Conservation (phyloP, 495 filamentous ascomycete species). For the Trichoderma gamsii region DNA sequence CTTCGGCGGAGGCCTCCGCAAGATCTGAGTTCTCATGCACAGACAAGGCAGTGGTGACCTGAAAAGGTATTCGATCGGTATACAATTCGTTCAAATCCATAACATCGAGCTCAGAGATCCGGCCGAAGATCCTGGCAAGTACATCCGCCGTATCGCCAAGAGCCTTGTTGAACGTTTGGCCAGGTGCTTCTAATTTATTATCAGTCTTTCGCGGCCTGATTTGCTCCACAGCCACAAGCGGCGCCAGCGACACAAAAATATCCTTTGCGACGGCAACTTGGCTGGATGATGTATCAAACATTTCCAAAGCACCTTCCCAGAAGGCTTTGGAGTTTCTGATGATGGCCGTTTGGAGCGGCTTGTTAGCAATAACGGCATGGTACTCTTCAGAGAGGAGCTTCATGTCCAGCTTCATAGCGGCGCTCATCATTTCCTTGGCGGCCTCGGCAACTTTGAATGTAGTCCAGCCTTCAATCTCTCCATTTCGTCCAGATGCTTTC, state of each 20-base stretch:
- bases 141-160: constrained; percentile 63
- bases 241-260: constrained; percentile 62
- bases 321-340: constrained; percentile 59
- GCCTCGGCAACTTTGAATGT: constrained; percentile 36
- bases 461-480: constrained; percentile 27
- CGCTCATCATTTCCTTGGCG: constrained; percentile 59
- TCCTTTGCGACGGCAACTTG: constrained; percentile 60
- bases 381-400: constrained; percentile 66
- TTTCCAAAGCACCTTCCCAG: constrained; percentile 69
- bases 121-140: constrained; percentile 65
- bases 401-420: constrained; percentile 68
- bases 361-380: constrained; percentile 53
- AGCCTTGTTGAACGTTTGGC: constrained; percentile 61
- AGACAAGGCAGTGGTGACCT: constrained; percentile 61
- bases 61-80: constrained; percentile 48
- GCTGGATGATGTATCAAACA: constrained; percentile 49
- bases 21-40: constrained; percentile 62
- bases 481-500: constrained; percentile 30
- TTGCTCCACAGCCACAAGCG: constrained; percentile 65
- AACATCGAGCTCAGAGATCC: constrained; percentile 65
- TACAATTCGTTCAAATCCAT: constrained; percentile 60
- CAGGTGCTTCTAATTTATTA: constrained; percentile 47
- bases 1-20: constrained; percentile 66
- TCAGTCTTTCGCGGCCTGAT: constrained; percentile 50
- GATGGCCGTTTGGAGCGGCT: constrained; percentile 59